Evolutionary conservation across 148 eudicot genomes (phyloP).

Genomic region (Dianthus caryophyllus): DNA sequence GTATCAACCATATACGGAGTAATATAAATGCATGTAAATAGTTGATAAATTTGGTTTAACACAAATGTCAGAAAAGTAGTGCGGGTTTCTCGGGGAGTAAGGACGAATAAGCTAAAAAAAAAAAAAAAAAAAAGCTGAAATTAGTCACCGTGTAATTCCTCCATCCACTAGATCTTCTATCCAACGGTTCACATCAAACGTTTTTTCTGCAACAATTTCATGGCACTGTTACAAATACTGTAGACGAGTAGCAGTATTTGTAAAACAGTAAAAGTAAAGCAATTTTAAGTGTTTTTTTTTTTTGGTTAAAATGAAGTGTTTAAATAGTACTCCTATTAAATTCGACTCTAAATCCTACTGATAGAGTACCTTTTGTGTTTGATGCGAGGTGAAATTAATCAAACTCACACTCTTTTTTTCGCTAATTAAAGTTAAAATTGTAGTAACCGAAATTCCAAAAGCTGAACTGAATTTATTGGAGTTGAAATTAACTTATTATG

Average conservation of each 20-base stretch:
- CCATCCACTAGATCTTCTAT: conserved; percentile 11
- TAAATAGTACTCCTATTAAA: no score
- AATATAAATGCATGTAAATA: background rate
- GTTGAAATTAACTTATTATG: no score
- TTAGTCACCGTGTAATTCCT: conserved; percentile 16
- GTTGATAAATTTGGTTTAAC: background rate
- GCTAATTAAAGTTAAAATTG: no score
- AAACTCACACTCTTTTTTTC: no score
- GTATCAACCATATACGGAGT: no score
- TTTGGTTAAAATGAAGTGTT: no score
- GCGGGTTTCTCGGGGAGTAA: conserved; percentile 34
- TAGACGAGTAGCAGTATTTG: conserved; percentile 18
- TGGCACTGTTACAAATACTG: conserved; percentile 21
- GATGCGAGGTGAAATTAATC: no score
- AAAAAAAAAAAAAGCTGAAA: conserved; percentile 32
- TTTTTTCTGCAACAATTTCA: conserved; percentile 11
- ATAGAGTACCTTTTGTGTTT: no score
- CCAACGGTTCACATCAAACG: conserved; percentile 13
- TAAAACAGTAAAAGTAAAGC: background rate
- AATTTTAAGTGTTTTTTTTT: background rate
- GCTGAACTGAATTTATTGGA: no score
- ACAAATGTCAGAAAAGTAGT: conserved; percentile 28
- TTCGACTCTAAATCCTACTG: no score
- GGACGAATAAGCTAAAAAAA: conserved; percentile 26
- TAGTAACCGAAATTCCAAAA: no score